These are phyloP conservation scores for Schwanniomyces etchellsii DNA, from an alignment of 1,139 yeast genomes.

Conservation along the genomic window DNA sequence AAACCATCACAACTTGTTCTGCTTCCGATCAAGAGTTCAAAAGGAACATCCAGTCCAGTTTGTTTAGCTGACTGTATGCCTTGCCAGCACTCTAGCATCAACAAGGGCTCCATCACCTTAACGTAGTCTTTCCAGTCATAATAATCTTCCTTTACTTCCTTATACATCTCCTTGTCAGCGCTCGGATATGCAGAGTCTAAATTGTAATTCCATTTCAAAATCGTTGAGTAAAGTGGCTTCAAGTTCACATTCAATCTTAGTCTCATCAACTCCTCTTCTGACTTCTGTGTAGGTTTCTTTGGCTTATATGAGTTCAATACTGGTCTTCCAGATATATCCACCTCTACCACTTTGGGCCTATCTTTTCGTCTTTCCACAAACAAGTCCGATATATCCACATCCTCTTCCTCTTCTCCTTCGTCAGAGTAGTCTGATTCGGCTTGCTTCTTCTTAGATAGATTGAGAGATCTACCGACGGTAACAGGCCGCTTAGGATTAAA, in stretches of 20 bases:
- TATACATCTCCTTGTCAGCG: constrained; percentile 35
- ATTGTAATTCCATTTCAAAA: constrained; percentile 76
- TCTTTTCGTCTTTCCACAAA: constrained; percentile 32
- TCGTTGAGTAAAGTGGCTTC: constrained; percentile 63
- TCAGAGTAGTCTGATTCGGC: constrained; percentile 30
- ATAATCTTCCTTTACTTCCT: constrained; percentile 42
- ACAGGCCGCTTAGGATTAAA: constrained; percentile 46
- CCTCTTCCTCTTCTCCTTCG: constrained; percentile 26
- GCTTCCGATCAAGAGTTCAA: constrained; percentile 67
- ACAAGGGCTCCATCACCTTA: constrained; percentile 66
- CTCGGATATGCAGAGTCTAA: constrained; percentile 53
- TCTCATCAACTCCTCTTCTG: constrained; percentile 78
- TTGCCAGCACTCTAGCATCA: constrained; percentile 92
- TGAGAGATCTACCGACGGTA: constrained; percentile 34
- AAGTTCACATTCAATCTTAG: constrained; percentile 72
- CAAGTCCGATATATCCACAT: constrained; percentile 37
- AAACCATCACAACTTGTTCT: constrained; percentile 82
- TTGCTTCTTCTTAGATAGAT: constrained; percentile 25
- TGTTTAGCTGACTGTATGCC: constrained; percentile 71
- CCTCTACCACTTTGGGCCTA: constrained; percentile 30
- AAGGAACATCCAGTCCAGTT: constrained; percentile 59
- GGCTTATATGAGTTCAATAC: constrained; percentile 13
- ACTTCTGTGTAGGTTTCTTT: constrained; percentile 30
- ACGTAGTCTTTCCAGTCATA: constrained; percentile 57
- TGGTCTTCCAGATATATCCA: constrained; percentile 35